Evolutionary conservation across 78 protist genomes (phyloP), one percentile per base, ranked within the genome.

Genomic region (Trichosphaerium sp.): DNA sequence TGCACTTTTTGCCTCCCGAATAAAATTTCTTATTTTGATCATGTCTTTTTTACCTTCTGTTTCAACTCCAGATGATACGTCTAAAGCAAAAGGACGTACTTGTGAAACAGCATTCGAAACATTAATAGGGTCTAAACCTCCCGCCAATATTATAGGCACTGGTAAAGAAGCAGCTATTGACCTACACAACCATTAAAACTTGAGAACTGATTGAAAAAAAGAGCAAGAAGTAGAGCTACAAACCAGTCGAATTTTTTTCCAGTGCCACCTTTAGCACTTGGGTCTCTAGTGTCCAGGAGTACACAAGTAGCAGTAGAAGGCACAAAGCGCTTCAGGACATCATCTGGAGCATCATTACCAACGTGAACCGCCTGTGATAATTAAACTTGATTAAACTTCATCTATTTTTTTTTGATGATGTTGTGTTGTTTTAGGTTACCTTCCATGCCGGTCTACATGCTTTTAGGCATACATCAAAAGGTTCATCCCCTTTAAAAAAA

Each of bases 21-120:
- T 38, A 49, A 76, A 76, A 28, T 14, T 38, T 7, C 28, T 12
- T 38, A 76, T 68, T 1, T 76, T 76, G 52, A 3, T 49, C 18
- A 34, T 21, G 37, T 68, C 75, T 70, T 76, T 76, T 23, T 1
- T 43, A 0, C 73, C 73, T 26, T 67, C 63, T 15, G 83, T 60
- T 29, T 76, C 83, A 5, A 76, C 83, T 1, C 83, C 83, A 37
- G 64, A 47, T 28, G 65, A 49, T 6, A 76, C 83, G 25, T 76
- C 83, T 49, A 76, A 68, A 2, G 48, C 82, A 32, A 7, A 65
- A 5, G 81, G 63, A 6, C 11, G 10, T 0, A 42, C 12, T 47
- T 1, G 75, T 8, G 15, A 11, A 42, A 60, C 68, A 34, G 78
- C 68, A 61, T 21, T n/a, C 39, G 40, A 15, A 23, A 71, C 76